Evolutionary conservation across 495 filamentous ascomycete species (phyloP).

Genomic region (Hypoxylon fuscum): DNA sequence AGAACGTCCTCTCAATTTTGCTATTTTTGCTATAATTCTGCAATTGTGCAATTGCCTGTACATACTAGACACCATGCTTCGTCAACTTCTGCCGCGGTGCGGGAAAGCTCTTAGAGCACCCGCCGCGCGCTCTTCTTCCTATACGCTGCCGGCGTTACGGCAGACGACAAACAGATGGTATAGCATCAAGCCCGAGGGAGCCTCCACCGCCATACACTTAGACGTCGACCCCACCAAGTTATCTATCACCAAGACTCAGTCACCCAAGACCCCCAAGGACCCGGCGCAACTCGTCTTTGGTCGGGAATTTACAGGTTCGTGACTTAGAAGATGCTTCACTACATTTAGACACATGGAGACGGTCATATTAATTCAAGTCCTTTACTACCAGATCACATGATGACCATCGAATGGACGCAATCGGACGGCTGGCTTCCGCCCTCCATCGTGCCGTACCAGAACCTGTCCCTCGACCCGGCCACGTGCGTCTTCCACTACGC

Average conservation of each 20-base stretch:
- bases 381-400: conserved; percentile 87
- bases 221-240: conserved; percentile 82
- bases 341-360: neutral
- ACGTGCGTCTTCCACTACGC: conserved; percentile 99
- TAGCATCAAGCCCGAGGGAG: conserved; percentile 66
- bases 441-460: conserved; percentile 90
- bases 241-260: conserved; percentile 73
- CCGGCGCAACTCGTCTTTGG: conserved; percentile 88
- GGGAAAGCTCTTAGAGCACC: conserved; percentile 39
- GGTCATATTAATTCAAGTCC: neutral
- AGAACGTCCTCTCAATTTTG: conserved; percentile 1
- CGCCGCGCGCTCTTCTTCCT: conserved; percentile 6
- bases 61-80: conserved; percentile 37
- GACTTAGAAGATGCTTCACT: neutral
- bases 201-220: conserved; percentile 56
- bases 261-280: conserved; percentile 76
- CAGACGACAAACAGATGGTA: conserved; percentile 55
- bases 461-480: conserved; percentile 93
- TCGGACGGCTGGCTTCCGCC: conserved; percentile 77
- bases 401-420: conserved; percentile 92
- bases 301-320: conserved; percentile 81
- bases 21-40: too few relatives aligned
- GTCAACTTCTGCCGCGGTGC: conserved; percentile 38
- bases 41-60: too few relatives aligned
- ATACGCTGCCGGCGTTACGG: conserved; percentile 30